Evolutionary conservation across 768 basidiomycete genomes (phyloP).

Genomic region (Chalciporus sphaerocephalus): DNA sequence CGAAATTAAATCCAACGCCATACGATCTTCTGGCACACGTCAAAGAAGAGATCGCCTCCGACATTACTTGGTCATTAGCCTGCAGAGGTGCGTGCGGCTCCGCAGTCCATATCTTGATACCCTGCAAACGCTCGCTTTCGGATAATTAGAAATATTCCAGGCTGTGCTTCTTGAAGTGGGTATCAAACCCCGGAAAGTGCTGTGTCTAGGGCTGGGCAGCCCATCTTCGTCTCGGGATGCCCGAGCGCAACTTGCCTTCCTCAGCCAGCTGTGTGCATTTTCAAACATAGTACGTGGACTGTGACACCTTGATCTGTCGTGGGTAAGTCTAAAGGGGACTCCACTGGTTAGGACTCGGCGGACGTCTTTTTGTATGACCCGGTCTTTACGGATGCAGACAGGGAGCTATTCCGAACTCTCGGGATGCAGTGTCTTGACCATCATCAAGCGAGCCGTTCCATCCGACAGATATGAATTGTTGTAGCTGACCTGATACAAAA

Average conservation of each 20-base stretch:
- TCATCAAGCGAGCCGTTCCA: conserved; percentile 47
- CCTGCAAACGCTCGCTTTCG: conserved; percentile 1
- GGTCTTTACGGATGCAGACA: conserved; percentile 63
- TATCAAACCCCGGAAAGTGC: conserved; percentile 32
- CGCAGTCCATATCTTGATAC: conserved; percentile 12
- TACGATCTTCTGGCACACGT: conserved; percentile 39
- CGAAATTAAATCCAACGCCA: conserved; percentile 31
- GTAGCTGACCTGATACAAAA: conserved; percentile 11
- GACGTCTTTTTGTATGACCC: conserved; percentile 64
- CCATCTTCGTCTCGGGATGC: conserved; percentile 59
- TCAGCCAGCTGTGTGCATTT: conserved; percentile 49
- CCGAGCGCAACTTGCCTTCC: conserved; percentile 64
- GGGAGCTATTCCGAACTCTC: conserved; percentile 40
- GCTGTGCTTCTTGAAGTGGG: conserved; percentile 28
- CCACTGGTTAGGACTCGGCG: conserved; percentile 39
- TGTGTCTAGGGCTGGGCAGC: conserved; percentile 75
- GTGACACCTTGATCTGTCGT: conserved; percentile 11
- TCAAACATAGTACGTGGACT: conserved; percentile 56
- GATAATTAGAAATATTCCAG: conserved; percentile 34
- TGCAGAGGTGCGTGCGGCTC: conserved; percentile 48
- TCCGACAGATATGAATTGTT: conserved; percentile 2
- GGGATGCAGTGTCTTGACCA: conserved; percentile 36
- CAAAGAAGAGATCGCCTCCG: conserved; percentile 41
- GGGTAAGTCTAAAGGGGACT: conserved; percentile 6
- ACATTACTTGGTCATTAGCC: conserved; percentile 50